These are phyloP conservation scores for Solanum ossicruentum DNA, from an alignment of 257 asterid genomes.

Conservation along the genomic window DNA sequence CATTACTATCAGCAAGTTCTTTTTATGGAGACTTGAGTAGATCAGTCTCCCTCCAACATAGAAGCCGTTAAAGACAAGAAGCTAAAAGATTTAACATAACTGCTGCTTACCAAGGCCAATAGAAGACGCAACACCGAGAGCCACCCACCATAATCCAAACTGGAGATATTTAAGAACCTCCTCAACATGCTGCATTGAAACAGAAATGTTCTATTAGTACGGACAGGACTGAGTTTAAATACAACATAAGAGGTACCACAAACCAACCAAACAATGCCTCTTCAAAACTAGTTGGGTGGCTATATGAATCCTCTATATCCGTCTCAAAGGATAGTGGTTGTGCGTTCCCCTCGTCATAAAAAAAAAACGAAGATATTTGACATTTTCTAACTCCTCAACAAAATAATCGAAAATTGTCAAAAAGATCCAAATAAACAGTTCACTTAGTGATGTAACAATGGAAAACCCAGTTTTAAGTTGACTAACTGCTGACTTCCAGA, in stretches of 20 bases:
- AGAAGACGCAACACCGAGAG: conserved; percentile 98
- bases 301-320: background rate
- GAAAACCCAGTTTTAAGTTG: background rate
- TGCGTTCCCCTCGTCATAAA: too few species aligned
- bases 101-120: conserved; percentile 76
- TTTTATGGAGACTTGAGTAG: background rate
- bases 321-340: too few species aligned
- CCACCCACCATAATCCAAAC: conserved; percentile 91
- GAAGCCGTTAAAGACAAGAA: background rate
- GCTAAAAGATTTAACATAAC: background rate
- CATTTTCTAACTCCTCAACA: background rate
- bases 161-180: conserved; percentile 46
- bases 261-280: background rate
- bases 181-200: conserved; percentile 53
- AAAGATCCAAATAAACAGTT: background rate
- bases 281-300: background rate
- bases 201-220: background rate
- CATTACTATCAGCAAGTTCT: background rate
- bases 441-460: background rate
- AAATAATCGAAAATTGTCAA: background rate
- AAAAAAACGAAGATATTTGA: background rate
- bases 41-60: background rate
- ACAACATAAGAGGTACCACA: background rate
- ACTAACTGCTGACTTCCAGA: background rate
- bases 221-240: background rate